Base-by-base conservation (phyloP, 176 grass and related monocot genomes). In the Carex littledalei region DNA sequence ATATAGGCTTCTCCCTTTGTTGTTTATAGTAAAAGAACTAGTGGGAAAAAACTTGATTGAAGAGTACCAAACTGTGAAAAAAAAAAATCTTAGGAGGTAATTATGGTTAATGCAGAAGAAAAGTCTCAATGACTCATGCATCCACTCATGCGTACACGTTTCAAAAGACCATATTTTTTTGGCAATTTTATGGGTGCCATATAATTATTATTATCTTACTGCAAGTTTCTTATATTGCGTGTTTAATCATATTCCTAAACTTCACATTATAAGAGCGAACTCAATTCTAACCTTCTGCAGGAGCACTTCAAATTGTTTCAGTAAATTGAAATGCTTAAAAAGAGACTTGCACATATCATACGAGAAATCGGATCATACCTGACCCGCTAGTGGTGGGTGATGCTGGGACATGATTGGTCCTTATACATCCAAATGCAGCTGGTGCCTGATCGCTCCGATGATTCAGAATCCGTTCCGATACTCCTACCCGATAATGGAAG, bases 351-450 rank as follows among this genome's bases (percentile, higher is more conserved):
- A 14, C 49, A 31, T 24, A 78, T 77, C 47, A 7, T 77, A 29
- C 4, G 6, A 14, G 72, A 76, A 53, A 76, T 24, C 54, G 45
- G n/a, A 76, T 54, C 2, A 3, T 34, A 67, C 39, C 62, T 16
- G 8, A 45, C 7, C 43, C 43, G 4, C 68, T 52, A 83, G 62
- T 29, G 63, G 62, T 9, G 34, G 50, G 61, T 50, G 14, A 83
- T 66, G 81, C 81, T 6, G 2, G 81, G 29, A 54, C 81, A 56
- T 78, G 74, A 54, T 31, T 78, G 74, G 74, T 13, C 49, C 49
- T 31, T 56, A 14, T 78, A 78, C 22, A 56, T 78, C 49, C 74
- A 78, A 83, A 83, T 83, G 81, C 81, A 83, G 81, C 39, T 83
- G 81, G 41, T 83, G 43, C 63, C 81, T 67, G 62, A 53, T 67